phyloP scores from a whole-genome alignment of 306 rosid genomes.

The Quercus engelmannii region DNA sequence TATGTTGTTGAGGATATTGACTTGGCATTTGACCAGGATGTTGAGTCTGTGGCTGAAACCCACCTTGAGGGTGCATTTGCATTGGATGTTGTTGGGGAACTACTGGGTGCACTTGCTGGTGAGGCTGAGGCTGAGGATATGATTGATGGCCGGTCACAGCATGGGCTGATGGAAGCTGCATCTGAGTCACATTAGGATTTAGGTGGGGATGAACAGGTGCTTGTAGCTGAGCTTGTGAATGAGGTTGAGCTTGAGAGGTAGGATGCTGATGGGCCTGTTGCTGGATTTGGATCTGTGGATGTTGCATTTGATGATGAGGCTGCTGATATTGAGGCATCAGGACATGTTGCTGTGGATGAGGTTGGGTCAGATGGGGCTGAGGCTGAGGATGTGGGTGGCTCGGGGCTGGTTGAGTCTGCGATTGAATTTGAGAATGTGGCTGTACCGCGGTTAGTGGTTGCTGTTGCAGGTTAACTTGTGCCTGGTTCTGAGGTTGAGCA shows the following conservation, averaged over 20 bases:
- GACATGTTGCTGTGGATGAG: constrained; percentile 57
- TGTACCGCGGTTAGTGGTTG: constrained; percentile 52
- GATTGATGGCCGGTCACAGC: constrained; percentile 65
- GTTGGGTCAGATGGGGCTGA: constrained; percentile 42
- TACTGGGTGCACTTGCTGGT: constrained; percentile 55
- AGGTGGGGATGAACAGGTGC: constrained; percentile 34
- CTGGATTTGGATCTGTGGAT: constrained; percentile 52
- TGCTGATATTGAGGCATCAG: constrained; percentile 73
- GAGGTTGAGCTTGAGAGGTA: constrained; percentile 55
- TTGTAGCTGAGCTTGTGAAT: constrained; percentile 56
- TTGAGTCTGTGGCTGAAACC: constrained; percentile 48
- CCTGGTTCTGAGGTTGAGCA: constrained; percentile 61
- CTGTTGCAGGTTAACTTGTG: constrained; percentile 55
- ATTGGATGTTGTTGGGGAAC: constrained; percentile 49
- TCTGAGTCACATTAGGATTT: constrained; percentile 49
- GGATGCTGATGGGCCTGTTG: constrained; percentile 62
- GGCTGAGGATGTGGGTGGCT: constrained; percentile 46
- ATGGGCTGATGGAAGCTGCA: constrained; percentile 50
- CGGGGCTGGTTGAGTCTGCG: constrained; percentile 48
- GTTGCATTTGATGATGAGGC: constrained; percentile 55
- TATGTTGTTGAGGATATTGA: constrained; percentile 64
- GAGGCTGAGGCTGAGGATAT: constrained; percentile 46
- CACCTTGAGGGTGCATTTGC: constrained; percentile 49
- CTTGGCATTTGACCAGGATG: constrained; percentile 50
- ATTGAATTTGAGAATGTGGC: constrained; percentile 52